Evolutionary conservation across 768 basidiomycete genomes (phyloP), one percentile per base, ranked within the genome.

Genomic region (Galerina sulciceps): DNA sequence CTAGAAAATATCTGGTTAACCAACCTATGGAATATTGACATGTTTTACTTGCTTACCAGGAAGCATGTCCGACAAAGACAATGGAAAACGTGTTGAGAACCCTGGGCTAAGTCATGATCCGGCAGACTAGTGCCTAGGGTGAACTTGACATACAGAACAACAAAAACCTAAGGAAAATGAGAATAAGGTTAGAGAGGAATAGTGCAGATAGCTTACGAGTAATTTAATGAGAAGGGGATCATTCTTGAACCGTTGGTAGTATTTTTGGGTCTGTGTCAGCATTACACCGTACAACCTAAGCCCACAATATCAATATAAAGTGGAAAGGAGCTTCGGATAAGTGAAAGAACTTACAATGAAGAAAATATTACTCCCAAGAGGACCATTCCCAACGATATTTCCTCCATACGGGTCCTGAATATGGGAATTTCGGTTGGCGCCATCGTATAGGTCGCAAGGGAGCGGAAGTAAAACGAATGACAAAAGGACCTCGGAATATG

Each of bases 321-420:
- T 10, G 34, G 18, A 17, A 41, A 23, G 14, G 41, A 14, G 18
- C 38, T n/a, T 31, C 6, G 23, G 26, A 10, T 11, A 17, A 35
- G 37, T 26, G 48, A 41, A 26, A 22, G 52, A 4, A 60, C 67
- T 38, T 31, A 73, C 73, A 73, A 65, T 1, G 73, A 73, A 36
- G 73, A 73, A 23, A 71, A 70, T 38, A 71, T 65, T 41, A 73
- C 57, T 10, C 73, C 73, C 36, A 75, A 63, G n/a, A 75, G 54
- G 14, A 71, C 69, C 73, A 75, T 75, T 51, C 73, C 73, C 17
- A 72, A 57, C 6, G 68, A 65, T n/a, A 74, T 60, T 52, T 70
- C 69, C 36, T 65, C 59, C 45, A 50, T 51, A 38, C 59, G 58
- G 11, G 60, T 66, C 48, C 70, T 67, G 2, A 22, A 22, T 22